A percentile compares a stretch with the other conserved stretches of the same genome.
Evolutionary conservation across 1,139 yeast genomes (phyloP).

Genomic region (Lizanozyma gosingica): DNA sequence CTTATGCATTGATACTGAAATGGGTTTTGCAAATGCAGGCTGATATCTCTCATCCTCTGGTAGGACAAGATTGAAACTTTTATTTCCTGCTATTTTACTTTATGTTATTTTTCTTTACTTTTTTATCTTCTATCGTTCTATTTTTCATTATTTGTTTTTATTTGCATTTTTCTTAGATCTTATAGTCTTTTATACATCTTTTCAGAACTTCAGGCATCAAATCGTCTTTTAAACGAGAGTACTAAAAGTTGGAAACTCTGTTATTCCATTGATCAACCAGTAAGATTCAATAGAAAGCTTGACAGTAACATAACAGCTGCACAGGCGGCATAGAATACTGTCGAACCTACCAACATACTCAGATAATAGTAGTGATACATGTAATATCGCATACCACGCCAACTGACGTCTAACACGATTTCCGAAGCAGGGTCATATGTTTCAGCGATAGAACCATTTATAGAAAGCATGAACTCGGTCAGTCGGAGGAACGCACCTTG

Average conservation of each 20-base stretch:
- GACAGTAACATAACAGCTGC: background rate
- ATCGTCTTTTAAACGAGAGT: too few species aligned
- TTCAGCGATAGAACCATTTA: background rate
- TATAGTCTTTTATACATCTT: too few species aligned
- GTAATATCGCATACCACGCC: background rate
- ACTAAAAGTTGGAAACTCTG: too few species aligned
- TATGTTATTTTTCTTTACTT: too few species aligned
- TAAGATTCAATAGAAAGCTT: background rate
- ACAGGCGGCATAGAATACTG: background rate
- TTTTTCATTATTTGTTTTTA: too few species aligned
- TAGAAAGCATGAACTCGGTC: background rate
- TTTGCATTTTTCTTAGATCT: too few species aligned
- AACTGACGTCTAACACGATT: background rate
- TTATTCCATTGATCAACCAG: too few species aligned
- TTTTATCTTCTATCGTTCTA: too few species aligned
- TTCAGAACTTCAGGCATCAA: too few species aligned
- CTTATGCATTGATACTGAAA: slow-evolving; percentile 32
- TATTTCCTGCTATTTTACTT: too few species aligned
- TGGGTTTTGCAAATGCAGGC: slow-evolving; percentile 31
- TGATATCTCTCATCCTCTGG: background rate
- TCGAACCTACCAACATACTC: background rate
- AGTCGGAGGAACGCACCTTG: background rate
- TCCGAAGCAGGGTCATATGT: background rate
- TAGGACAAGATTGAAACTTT: too few species aligned
- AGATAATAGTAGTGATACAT: background rate